These are phyloP conservation scores for Mycena metata DNA, from an alignment of 768 basidiomycete species.

Conservation along the genomic window DNA sequence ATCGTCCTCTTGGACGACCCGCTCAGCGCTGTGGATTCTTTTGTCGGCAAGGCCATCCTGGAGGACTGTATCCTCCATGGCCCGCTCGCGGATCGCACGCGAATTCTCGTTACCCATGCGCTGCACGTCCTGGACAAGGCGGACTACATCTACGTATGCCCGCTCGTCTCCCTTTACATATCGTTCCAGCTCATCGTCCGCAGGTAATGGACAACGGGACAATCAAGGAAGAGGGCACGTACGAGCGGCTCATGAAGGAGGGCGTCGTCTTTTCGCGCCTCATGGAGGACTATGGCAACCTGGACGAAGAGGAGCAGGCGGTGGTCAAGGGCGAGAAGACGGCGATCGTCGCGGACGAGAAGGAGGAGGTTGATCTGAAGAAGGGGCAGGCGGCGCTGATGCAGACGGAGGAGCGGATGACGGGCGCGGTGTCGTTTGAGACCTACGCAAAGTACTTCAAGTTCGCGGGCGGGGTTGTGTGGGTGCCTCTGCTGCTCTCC, in stretches of 20 bases:
- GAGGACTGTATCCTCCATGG: slow-evolving; percentile 71
- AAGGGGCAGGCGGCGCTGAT: slow-evolving; percentile 53
- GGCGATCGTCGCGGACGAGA: slow-evolving; percentile 7
- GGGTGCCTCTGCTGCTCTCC: slow-evolving; percentile 60
- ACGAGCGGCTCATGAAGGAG: slow-evolving; percentile 59
- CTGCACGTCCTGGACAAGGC: slow-evolving; percentile 70
- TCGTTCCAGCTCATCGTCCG: not conserved
- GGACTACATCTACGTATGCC: slow-evolving; percentile 67
- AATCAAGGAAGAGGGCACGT: slow-evolving; percentile 75
- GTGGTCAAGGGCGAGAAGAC: slow-evolving; percentile 36
- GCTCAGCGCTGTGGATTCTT: slow-evolving; percentile 82
- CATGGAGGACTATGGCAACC: slow-evolving; percentile 68
- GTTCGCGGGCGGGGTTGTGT: slow-evolving; percentile 63
- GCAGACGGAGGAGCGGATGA: slow-evolving; percentile 70
- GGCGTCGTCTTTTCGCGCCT: slow-evolving; percentile 62
- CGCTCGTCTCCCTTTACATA: not conserved
- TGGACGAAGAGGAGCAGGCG: slow-evolving; percentile 52
- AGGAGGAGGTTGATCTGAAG: slow-evolving; percentile 26
- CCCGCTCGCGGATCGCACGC: slow-evolving; percentile 65
- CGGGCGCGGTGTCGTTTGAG: slow-evolving; percentile 64
- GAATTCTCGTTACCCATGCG: slow-evolving; percentile 74
- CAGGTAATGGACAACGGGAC: slow-evolving; percentile 67
- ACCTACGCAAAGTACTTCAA: slow-evolving; percentile 64
- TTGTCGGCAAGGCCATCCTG: slow-evolving; percentile 77
- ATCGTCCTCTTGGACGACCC: slow-evolving; percentile 88